Conservation (phyloP, 1,139 yeast species). For the Hansenula lynferdii region DNA sequence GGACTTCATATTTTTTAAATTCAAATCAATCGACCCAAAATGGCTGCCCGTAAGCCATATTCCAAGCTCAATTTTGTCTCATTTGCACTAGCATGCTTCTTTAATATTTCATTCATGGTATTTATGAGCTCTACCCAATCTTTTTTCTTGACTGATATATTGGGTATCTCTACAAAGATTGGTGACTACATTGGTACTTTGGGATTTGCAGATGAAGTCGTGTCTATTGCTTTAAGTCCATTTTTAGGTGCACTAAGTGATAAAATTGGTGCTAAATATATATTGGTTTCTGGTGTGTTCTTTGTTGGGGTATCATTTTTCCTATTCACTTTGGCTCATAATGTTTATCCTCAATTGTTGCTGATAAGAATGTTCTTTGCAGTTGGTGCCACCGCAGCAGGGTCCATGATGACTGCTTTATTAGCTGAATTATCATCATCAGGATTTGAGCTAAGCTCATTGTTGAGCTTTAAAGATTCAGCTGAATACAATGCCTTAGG, state of each 20-base stretch:
- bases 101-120: slow-evolving; percentile 58
- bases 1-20: no score
- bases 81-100: slow-evolving; percentile 33
- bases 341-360: slow-evolving; percentile 46
- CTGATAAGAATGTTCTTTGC: slow-evolving; percentile 54
- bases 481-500: slow-evolving; percentile 21
- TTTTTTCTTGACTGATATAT: slow-evolving; percentile 53
- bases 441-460: slow-evolving; percentile 24
- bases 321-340: slow-evolving; percentile 42
- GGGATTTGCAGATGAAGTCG: slow-evolving; percentile 60
- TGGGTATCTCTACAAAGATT: slow-evolving; percentile 40
- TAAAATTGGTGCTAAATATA: slow-evolving; percentile 53
- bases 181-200: slow-evolving; percentile 57
- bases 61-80: slow-evolving; percentile 21
- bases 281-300: slow-evolving; percentile 44
- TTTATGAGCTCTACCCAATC: slow-evolving; percentile 67
- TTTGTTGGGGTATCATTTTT: slow-evolving; percentile 42
- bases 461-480: slow-evolving; percentile 9
- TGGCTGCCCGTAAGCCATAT: slow-evolving; percentile 12
- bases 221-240: slow-evolving; percentile 53
- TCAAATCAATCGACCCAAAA: background rate
- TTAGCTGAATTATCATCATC: slow-evolving; percentile 50
- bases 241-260: slow-evolving; percentile 62
- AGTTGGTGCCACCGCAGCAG: slow-evolving; percentile 48
- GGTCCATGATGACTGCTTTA: slow-evolving; percentile 43